phyloP scores from a whole-genome alignment of 257 asterid genomes.

The Jaltomata sinuosa region DNA sequence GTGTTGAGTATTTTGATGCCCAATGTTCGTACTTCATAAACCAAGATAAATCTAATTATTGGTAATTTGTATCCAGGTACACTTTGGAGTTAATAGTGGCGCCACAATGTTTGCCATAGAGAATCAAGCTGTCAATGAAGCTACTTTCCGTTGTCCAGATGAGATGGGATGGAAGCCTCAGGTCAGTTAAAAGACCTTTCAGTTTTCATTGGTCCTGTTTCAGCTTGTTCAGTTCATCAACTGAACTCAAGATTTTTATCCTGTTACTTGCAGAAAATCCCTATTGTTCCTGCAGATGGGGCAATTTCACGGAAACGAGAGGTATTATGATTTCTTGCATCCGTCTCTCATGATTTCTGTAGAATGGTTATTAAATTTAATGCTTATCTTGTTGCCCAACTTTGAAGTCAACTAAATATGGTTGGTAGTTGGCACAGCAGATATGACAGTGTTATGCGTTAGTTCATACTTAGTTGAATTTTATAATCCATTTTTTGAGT shows the following conservation, averaged over 20 bases:
- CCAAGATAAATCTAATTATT: slow-evolving; percentile 10
- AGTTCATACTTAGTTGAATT: neutral
- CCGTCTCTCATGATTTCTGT: neutral
- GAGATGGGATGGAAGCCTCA: slow-evolving; percentile 99
- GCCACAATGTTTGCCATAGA: slow-evolving; percentile 92
- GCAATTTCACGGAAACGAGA: slow-evolving; percentile 36
- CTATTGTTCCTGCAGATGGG: slow-evolving; percentile 43
- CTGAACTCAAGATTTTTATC: neutral
- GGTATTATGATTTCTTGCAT: slow-evolving; percentile 26
- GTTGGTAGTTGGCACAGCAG: no score
- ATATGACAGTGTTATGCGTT: neutral
- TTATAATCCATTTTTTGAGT: neutral
- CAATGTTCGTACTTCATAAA: neutral
- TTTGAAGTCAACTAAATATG: neutral
- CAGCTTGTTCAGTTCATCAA: neutral
- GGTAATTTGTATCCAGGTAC: slow-evolving; percentile 43
- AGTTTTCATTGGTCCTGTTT: neutral
- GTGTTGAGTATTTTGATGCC: neutral
- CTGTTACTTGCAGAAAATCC: slow-evolving; percentile 51
- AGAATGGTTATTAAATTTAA: neutral
- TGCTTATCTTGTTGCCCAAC: neutral
- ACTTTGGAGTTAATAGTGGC: slow-evolving; percentile 96
- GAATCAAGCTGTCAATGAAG: slow-evolving; percentile 89
- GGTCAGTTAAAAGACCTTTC: slow-evolving; percentile 20
- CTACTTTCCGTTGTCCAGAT: slow-evolving; percentile 96